These are phyloP conservation scores for Lunularia cruciata DNA, from an alignment of 225 moss, liverwort and hornwort genomes.

Conservation along the genomic window DNA sequence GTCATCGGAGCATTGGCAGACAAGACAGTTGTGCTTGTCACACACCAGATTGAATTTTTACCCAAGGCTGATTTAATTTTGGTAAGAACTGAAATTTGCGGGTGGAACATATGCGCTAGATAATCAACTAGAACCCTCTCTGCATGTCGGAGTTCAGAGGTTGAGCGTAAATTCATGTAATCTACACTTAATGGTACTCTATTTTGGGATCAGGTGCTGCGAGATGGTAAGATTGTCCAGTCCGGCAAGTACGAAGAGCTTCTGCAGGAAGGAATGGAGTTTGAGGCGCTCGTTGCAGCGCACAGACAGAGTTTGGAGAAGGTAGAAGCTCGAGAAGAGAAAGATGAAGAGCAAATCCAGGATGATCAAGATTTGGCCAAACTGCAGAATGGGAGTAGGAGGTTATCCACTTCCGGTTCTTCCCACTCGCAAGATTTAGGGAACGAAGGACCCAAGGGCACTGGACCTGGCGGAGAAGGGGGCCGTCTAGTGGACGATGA, in stretches of 20 bases:
- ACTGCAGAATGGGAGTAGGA: background rate
- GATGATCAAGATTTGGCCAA: background rate
- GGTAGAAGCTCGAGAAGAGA: conserved; percentile 29
- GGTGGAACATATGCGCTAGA: too few relatives aligned
- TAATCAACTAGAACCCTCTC: too few relatives aligned
- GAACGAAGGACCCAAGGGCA: background rate
- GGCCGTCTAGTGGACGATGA: conserved; percentile 45
- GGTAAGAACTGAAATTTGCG: too few relatives aligned
- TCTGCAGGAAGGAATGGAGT: conserved; percentile 59
- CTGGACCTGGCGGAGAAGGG: conserved; percentile 25
- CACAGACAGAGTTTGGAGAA: conserved; percentile 63
- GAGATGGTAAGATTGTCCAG: conserved; percentile 71
- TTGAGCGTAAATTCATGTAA: too few relatives aligned
- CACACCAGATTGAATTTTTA: conserved; percentile 64
- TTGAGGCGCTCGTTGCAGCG: conserved; percentile 77
- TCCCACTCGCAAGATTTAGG: conserved; percentile 5
- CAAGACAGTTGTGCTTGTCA: conserved; percentile 65
- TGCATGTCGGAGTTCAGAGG: too few relatives aligned
- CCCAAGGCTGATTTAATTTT: conserved; percentile 52
- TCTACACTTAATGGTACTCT: too few relatives aligned
- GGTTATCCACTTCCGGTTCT: background rate
- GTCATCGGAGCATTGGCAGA: conserved; percentile 45
- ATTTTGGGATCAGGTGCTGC: conserved; percentile 53
- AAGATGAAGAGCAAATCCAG: conserved; percentile 8
- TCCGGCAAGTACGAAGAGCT: conserved; percentile 68